Percentiles rank a stretch among this genome's conserved stretches.
Evolutionary conservation across 345 rosid genomes (phyloP).

Genomic region (Lagerstroemia speciosa): DNA sequence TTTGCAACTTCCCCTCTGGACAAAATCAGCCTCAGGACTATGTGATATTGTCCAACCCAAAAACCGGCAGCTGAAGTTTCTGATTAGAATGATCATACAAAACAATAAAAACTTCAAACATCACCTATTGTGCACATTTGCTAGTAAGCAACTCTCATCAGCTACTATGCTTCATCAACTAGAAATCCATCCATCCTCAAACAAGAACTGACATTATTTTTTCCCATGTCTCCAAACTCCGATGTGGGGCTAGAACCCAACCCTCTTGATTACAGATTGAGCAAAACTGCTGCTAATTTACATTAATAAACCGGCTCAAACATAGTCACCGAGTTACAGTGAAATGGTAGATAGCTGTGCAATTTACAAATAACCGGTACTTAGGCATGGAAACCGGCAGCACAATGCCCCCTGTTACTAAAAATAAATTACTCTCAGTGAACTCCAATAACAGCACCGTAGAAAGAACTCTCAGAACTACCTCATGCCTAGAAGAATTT

Average conservation of each 20-base stretch:
- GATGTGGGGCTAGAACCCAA: background rate
- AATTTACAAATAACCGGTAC: too few species aligned
- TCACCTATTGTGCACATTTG: background rate
- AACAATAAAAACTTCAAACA: background rate
- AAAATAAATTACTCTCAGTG: too few species aligned
- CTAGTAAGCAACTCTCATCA: background rate
- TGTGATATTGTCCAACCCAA: background rate
- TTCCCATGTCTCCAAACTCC: background rate
- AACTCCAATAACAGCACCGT: too few species aligned
- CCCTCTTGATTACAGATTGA: background rate
- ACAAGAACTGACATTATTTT: background rate
- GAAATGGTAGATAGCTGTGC: too few species aligned
- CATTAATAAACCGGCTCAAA: too few species aligned
- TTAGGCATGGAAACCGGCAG: too few species aligned
- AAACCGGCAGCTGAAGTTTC: background rate
- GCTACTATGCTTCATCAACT: background rate
- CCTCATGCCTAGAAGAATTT: too few species aligned
- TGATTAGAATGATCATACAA: background rate
- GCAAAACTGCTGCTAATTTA: too few species aligned
- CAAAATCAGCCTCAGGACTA: background rate
- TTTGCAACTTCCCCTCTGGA: background rate
- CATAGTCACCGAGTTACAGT: too few species aligned
- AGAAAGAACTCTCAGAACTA: too few species aligned
- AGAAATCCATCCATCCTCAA: background rate
- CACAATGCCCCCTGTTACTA: too few species aligned